Evolutionary conservation across 2,329 filamentous ascomycete genomes (phyloP).

Genomic region (Sporothrix humicola): DNA sequence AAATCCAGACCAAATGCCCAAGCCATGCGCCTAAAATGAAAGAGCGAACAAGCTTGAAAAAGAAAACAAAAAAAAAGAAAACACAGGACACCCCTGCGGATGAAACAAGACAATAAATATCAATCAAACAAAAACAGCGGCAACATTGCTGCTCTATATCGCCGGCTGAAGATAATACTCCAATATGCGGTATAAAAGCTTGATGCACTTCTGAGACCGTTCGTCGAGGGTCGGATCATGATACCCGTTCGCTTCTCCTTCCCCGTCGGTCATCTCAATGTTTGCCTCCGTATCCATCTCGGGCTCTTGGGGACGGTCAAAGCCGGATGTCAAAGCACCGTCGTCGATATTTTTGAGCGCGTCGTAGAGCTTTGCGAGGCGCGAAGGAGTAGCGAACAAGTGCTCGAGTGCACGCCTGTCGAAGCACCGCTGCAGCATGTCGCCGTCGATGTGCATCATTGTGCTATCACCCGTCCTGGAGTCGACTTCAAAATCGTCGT

Average conservation of each 20-base stretch:
- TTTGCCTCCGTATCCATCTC: slow-evolving; percentile 29
- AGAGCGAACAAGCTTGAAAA: not conserved
- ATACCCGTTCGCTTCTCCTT: slow-evolving; percentile 36
- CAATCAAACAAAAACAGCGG: not conserved
- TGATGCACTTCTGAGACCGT: slow-evolving; percentile 49
- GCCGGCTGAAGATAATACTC: slow-evolving; percentile 58
- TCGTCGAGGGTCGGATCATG: slow-evolving; percentile 39
- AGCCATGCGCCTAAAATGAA: slow-evolving; percentile 9
- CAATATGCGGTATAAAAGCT: slow-evolving; percentile 60
- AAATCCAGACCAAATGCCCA: slow-evolving; percentile 6
- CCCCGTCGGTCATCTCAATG: slow-evolving; percentile 37
- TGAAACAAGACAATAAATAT: not conserved
- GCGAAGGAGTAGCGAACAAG: slow-evolving; percentile 47
- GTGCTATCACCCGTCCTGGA: slow-evolving; percentile 46
- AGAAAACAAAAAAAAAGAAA: not conserved
- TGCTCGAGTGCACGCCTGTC: slow-evolving; percentile 53
- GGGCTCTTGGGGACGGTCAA: slow-evolving; percentile 16
- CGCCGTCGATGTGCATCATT: slow-evolving; percentile 70
- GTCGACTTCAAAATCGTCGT: slow-evolving; percentile 46
- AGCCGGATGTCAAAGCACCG: slow-evolving; percentile 48
- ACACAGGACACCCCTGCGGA: too few species aligned
- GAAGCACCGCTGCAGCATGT: slow-evolving; percentile 64
- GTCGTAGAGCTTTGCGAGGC: slow-evolving; percentile 52
- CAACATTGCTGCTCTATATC: not conserved
- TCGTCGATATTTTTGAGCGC: slow-evolving; percentile 58